phyloP scores from a whole-genome alignment of 306 rosid species.

The Quercus parvula region DNA sequence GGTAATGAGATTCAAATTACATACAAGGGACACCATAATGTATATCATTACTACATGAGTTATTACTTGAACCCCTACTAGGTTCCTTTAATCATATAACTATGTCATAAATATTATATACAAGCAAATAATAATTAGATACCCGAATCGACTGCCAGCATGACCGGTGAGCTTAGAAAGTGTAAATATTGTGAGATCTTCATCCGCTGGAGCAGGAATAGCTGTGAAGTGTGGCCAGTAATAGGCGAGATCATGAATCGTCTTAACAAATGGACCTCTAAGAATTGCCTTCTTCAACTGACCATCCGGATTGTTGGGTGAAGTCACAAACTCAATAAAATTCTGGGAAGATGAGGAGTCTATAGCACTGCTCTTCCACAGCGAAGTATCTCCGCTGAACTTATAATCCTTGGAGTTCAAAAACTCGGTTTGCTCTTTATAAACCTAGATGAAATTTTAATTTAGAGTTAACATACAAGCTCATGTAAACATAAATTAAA shows the following conservation, averaged over 20 bases:
- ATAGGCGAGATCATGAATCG: conserved; percentile 43
- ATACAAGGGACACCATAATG: no score
- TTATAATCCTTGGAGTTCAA: conserved; percentile 24
- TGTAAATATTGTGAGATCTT: conserved; percentile 45
- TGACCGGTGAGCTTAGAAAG: conserved; percentile 58
- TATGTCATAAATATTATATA: not conserved
- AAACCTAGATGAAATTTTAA: conserved; percentile 12
- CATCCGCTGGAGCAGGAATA: conserved; percentile 43
- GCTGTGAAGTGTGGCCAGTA: conserved; percentile 67
- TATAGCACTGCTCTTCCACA: conserved; percentile 15
- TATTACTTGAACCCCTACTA: not conserved
- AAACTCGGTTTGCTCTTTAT: conserved; percentile 33
- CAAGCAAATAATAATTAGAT: not conserved
- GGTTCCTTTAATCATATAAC: not conserved
- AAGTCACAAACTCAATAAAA: conserved; percentile 53
- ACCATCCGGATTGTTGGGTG: conserved; percentile 70
- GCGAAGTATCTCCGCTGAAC: conserved; percentile 42
- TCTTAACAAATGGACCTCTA: conserved; percentile 25
- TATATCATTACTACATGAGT: no score
- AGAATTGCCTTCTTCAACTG: conserved; percentile 25
- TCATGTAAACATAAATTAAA: no score
- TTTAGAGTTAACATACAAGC: no score
- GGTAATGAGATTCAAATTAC: no score
- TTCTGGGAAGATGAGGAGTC: not conserved
- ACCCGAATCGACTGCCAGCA: conserved; percentile 54